A percentile compares a stretch with the other conserved stretches of the same genome.
phyloP scores from a whole-genome alignment of 1,284 basidiomycete genomes.

The Melampsora larici-populina region DNA sequence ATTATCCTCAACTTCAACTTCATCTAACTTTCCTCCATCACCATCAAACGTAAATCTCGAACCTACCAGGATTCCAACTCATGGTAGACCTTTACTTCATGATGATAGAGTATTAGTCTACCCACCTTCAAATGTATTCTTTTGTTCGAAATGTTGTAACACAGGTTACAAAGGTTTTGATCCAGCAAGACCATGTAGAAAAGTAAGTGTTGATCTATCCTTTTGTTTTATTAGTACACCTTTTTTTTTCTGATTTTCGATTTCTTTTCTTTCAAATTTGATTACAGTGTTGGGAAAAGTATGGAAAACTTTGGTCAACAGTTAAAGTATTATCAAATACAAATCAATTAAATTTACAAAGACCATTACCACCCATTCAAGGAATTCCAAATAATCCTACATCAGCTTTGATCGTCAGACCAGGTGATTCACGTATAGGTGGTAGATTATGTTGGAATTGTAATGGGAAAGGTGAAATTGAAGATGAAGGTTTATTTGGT shows the following conservation, averaged over 20 bases:
- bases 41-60: conserved; percentile 4
- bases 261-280: not conserved
- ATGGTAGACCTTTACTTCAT: conserved; percentile 44
- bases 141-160: conserved; percentile 45
- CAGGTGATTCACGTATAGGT: conserved; percentile 36
- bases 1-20: not conserved
- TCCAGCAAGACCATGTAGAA: conserved; percentile 45
- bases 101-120: conserved; percentile 43
- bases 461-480: conserved; percentile 25
- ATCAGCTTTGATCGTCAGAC: conserved; percentile 16
- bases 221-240: not conserved
- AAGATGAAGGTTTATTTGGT: not conserved
- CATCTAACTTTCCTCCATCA: not conserved
- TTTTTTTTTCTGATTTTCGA: not conserved
- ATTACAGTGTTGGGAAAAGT: conserved; percentile 45
- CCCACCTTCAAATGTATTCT: conserved; percentile 18
- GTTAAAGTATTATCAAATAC: not conserved
- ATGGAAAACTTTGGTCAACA: conserved; percentile 41
- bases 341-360: conserved; percentile 12
- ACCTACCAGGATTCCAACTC: conserved; percentile 43
- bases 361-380: conserved; percentile 25
- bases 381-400: not conserved
- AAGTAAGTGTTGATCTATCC: not conserved
- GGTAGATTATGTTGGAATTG: conserved; percentile 33
- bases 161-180: conserved; percentile 46